Evolutionary conservation across 352 stramenopile genomes (phyloP).

Genomic region (Globisporangium apiculatum): DNA sequence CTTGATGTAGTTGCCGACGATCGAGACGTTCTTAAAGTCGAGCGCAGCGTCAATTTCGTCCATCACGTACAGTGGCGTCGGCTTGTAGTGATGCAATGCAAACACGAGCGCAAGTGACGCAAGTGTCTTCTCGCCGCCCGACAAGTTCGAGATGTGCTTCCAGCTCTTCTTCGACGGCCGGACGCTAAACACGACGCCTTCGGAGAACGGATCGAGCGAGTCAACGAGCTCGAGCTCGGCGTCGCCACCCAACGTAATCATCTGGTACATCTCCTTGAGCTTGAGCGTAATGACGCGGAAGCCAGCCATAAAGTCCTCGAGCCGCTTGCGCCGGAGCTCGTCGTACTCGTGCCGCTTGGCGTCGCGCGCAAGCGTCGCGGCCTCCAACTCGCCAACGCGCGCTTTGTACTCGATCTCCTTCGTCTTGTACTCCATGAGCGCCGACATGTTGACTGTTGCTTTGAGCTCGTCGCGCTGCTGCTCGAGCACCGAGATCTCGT

Average conservation of each 20-base stretch:
- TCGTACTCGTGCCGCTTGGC: constrained; percentile 93
- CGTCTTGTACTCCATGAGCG: constrained; percentile 87
- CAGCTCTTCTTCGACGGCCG: constrained; percentile 99
- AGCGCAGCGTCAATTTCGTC: constrained; percentile 92
- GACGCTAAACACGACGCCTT: constrained; percentile 99
- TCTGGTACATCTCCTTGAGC: constrained; percentile 99
- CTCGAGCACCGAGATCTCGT: constrained; percentile 90
- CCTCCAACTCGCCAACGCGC: constrained; percentile 93
- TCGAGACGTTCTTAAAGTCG: constrained; percentile 99
- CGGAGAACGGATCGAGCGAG: constrained; percentile 98
- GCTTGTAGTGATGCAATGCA: constrained; percentile 99
- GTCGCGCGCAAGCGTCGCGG: constrained; percentile 90
- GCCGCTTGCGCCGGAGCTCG: constrained; percentile 92
- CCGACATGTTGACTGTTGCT: constrained; percentile 93
- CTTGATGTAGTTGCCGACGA: constrained; percentile 99
- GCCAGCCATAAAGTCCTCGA: constrained; percentile 99
- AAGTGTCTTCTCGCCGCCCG: constrained; percentile 98
- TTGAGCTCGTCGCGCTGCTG: constrained; percentile 90
- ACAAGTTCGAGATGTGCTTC: constrained; percentile 99
- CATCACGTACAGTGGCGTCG: constrained; percentile 99
- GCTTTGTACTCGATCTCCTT: constrained; percentile 95
- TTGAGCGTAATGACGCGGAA: constrained; percentile 99
- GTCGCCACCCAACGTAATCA: constrained; percentile 96
- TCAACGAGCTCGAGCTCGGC: constrained; percentile 99
- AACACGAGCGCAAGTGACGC: constrained; percentile 99